Percentiles rank a stretch among this genome's conserved stretches.
Evolutionary conservation across 768 basidiomycete genomes (phyloP).

Genomic region (Dioszegia hungarica): DNA sequence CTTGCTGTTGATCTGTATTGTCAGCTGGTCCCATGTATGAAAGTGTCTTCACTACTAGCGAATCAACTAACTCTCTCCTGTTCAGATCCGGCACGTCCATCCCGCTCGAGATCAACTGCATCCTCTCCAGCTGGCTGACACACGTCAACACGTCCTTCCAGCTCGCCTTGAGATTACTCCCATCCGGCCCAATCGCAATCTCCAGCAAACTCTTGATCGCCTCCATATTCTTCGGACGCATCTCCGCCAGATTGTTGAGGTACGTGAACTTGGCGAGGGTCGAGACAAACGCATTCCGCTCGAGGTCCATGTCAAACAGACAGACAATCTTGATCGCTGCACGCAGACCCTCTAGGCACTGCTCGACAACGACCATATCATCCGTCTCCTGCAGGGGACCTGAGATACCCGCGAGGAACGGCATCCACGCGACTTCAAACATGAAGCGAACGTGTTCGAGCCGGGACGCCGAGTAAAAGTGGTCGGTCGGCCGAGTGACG

Average conservation of each 20-base stretch:
- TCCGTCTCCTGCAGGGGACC: slow-evolving; percentile 92
- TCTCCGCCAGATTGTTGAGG: slow-evolving; percentile 94
- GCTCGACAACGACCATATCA: slow-evolving; percentile 82
- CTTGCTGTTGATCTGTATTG: not conserved
- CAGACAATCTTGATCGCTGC: slow-evolving; percentile 94
- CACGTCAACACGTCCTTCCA: slow-evolving; percentile 96
- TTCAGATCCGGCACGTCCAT: slow-evolving; percentile 74
- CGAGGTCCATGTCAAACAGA: slow-evolving; percentile 93
- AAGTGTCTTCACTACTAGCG: not conserved
- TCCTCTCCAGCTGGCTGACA: slow-evolving; percentile 95
- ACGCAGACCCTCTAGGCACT: slow-evolving; percentile 93
- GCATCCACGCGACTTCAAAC: slow-evolving; percentile 99
- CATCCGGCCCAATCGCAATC: slow-evolving; percentile 82
- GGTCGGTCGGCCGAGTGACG: slow-evolving; percentile 63
- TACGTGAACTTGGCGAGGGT: slow-evolving; percentile 96
- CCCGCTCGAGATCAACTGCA: slow-evolving; percentile 93
- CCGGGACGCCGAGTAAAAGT: slow-evolving; percentile 94
- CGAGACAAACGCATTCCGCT: slow-evolving; percentile 97
- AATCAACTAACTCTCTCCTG: slow-evolving; percentile 66
- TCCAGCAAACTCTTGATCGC: slow-evolving; percentile 93
- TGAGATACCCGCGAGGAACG: slow-evolving; percentile 91
- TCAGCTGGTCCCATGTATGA: not conserved
- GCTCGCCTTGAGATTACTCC: slow-evolving; percentile 88
- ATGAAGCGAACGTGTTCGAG: slow-evolving; percentile 95
- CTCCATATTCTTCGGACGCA: slow-evolving; percentile 99